A percentile compares a stretch with the other conserved stretches of the same genome.
Conservation (phyloP, 768 basidiomycete species). For the Butyriboletus loyo region DNA sequence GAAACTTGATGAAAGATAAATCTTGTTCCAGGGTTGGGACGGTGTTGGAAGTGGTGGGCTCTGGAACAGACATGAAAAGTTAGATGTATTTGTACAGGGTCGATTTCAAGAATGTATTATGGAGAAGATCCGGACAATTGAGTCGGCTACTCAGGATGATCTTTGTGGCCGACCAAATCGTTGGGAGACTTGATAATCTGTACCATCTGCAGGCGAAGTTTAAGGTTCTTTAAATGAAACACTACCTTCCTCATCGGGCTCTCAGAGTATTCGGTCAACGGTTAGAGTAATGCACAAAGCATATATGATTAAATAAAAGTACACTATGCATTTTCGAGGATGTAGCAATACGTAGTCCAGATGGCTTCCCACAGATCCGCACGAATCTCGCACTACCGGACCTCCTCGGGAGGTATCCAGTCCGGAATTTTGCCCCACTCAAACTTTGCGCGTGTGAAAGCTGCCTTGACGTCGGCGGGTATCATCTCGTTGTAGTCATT, state of each 20-base stretch:
- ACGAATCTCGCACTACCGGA: slow-evolving; percentile 37
- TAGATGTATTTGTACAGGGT: slow-evolving; percentile 14
- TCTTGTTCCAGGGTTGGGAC: slow-evolving; percentile 10
- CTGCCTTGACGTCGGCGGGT: slow-evolving; percentile 47
- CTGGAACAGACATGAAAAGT: slow-evolving; percentile 18
- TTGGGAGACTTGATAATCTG: slow-evolving; percentile 14
- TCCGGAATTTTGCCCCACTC: slow-evolving; percentile 71
- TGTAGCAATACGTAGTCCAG: not conserved
- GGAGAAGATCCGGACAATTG: slow-evolving; percentile 11
- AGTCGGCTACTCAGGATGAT: slow-evolving; percentile 11
- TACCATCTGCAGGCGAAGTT: not conserved
- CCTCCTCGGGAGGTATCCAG: slow-evolving; percentile 65
- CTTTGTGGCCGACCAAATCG: slow-evolving; percentile 1
- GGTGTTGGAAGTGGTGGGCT: slow-evolving; percentile 16
- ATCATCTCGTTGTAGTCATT: slow-evolving; percentile 54
- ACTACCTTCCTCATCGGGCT: slow-evolving; percentile 14
- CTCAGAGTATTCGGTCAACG: not conserved
- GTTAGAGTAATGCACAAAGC: not conserved
- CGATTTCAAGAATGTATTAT: slow-evolving; percentile 8
- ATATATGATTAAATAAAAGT: not conserved
- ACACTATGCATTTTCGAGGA: not conserved
- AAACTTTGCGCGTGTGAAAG: slow-evolving; percentile 57
- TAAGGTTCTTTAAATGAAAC: not conserved
- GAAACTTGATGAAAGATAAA: slow-evolving; percentile 35
- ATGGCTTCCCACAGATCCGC: not conserved